These are phyloP conservation scores for Luffa aegyptiaca DNA, from an alignment of 306 rosid species.

Conservation along the genomic window DNA sequence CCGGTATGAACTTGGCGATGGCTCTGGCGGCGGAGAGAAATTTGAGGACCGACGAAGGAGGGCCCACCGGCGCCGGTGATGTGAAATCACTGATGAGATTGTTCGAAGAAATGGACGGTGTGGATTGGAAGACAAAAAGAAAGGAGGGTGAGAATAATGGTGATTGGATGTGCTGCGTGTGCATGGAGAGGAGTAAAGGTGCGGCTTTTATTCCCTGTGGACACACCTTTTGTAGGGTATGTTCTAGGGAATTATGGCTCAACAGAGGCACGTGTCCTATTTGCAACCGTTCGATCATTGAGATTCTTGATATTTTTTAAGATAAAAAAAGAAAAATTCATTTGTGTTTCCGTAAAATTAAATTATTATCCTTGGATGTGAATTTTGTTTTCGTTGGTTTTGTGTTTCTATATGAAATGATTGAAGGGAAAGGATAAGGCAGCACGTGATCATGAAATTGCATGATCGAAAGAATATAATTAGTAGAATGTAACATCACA, in stretches of 20 bases:
- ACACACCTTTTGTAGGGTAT: conserved; percentile 25
- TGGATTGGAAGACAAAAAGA: conserved; percentile 13
- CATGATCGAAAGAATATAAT: neutral
- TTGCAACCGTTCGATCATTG: conserved; percentile 23
- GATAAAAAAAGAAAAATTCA: neutral
- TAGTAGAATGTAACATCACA: neutral
- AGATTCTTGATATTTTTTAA: conserved; percentile 20
- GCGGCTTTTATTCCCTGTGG: conserved; percentile 30
- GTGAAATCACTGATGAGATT: conserved; percentile 23
- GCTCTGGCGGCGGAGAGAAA: conserved; percentile 28
- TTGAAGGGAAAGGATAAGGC: neutral
- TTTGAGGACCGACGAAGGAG: conserved; percentile 1
- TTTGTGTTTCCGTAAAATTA: neutral
- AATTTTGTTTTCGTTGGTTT: neutral
- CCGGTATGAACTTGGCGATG: conserved; percentile 24
- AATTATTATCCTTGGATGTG: neutral
- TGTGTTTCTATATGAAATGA: neutral
- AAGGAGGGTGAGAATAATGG: neutral
- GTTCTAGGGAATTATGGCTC: conserved; percentile 24
- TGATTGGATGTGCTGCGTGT: conserved; percentile 30
- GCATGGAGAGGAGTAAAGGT: conserved; percentile 27
- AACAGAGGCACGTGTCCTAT: conserved; percentile 19
- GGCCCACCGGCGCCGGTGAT: conserved; percentile 9
- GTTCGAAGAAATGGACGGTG: conserved; percentile 25
- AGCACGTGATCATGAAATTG: neutral